A percentile compares a stretch with the other conserved stretches of the same genome.
These are phyloP conservation scores for Phytopythium aichiense DNA, from an alignment of 352 stramenopile species.

Conservation along the genomic window DNA sequence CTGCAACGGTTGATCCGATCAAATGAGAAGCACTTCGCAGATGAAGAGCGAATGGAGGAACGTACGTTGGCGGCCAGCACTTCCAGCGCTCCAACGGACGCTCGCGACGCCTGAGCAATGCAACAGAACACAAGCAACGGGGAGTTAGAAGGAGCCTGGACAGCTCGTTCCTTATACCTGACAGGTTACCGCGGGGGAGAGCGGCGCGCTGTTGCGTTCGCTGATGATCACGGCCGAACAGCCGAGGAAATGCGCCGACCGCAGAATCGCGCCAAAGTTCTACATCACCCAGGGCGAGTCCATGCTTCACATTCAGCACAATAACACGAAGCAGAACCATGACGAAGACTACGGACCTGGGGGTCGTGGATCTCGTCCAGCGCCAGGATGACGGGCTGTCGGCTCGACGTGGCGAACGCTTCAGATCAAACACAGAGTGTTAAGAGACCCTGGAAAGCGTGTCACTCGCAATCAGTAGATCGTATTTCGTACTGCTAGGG, in stretches of 20 bases:
- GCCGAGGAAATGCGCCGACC: conserved; percentile 75
- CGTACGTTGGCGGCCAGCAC: conserved; percentile 69
- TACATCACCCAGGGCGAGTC: conserved; percentile 3
- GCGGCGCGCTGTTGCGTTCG: conserved; percentile 62
- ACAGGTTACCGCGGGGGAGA: conserved; percentile 52
- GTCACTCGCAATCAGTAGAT: not conserved
- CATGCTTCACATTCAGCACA: not conserved
- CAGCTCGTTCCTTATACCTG: not conserved
- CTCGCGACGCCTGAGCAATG: conserved; percentile 42
- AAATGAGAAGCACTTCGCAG: not conserved
- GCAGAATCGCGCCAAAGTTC: conserved; percentile 78
- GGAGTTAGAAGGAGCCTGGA: conserved; percentile 9
- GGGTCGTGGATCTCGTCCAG: conserved; percentile 80
- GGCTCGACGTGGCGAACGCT: conserved; percentile 33
- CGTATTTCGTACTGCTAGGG: conserved; percentile 27
- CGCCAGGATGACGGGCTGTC: conserved; percentile 57
- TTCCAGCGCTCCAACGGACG: conserved; percentile 70
- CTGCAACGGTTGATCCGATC: conserved; percentile 13
- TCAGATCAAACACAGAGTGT: not conserved
- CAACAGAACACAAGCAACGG: not conserved
- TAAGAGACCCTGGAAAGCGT: no score
- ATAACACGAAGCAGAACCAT: not conserved
- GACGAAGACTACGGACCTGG: conserved; percentile 24
- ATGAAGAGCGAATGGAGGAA: not conserved
- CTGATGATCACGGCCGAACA: conserved; percentile 63